Conservation (phyloP, 2,329 filamentous ascomycete species). For the Emmonsia crescens region DNA sequence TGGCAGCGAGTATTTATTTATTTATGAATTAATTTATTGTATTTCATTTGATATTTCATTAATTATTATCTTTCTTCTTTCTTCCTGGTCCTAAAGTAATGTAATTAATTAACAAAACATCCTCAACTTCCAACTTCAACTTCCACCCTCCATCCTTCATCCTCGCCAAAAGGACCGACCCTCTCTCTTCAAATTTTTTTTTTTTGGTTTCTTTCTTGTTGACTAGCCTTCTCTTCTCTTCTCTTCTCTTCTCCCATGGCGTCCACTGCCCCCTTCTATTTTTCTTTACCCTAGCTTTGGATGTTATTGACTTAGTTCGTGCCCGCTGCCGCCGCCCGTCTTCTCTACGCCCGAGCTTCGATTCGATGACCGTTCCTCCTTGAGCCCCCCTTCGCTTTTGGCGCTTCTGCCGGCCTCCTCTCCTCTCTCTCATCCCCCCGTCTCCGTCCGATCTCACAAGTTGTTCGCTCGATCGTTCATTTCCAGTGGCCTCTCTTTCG, state of each 20-base stretch:
- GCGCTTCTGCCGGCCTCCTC: slow-evolving; percentile 2
- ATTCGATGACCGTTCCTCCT: slow-evolving; percentile 1
- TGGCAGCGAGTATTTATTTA: too few species aligned
- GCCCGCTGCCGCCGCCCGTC: neutral
- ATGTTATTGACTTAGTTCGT: neutral
- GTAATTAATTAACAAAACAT: too few species aligned
- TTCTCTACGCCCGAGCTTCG: slow-evolving; percentile 4
- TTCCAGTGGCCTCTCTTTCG: slow-evolving; percentile 25
- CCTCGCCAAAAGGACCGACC: neutral
- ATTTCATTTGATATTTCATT: too few species aligned
- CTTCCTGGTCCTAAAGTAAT: too few species aligned
- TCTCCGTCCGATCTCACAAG: neutral
- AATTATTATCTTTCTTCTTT: too few species aligned
- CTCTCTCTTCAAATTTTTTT: too few species aligned
- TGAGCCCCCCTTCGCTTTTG: slow-evolving; percentile 5
- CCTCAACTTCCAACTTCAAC: neutral
- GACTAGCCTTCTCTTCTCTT: neutral
- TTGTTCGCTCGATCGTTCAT: slow-evolving; percentile 12
- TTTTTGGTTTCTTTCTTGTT: neutral
- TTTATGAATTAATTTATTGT: too few species aligned
- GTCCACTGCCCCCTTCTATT: neutral
- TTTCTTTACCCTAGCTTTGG: neutral
- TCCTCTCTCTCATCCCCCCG: slow-evolving; percentile 7
- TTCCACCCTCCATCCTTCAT: neutral
- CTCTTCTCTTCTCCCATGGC: neutral